Conservation (phyloP, 768 basidiomycete species). For the Clitopilus hobsonii region DNA sequence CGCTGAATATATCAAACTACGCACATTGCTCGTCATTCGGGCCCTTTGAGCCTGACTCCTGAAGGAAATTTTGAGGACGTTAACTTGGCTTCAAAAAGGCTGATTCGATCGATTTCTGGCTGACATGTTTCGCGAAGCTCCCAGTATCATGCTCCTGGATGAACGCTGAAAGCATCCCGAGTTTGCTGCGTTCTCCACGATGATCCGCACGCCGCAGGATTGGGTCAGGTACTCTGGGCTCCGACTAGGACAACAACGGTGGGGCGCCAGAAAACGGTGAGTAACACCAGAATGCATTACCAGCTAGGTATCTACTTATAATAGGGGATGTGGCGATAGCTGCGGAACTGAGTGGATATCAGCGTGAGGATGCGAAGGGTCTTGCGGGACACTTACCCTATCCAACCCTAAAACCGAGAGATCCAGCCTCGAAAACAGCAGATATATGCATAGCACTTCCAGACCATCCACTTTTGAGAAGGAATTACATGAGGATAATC, state of each 20-base stretch:
- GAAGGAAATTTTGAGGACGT: not conserved
- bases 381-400: not conserved
- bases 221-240: not conserved
- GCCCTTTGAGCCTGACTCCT: too few species aligned
- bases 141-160: too few species aligned
- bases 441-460: not conserved
- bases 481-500: too few species aligned
- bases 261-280: not conserved
- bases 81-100: too few species aligned
- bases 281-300: not conserved
- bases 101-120: not conserved
- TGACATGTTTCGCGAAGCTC: too few species aligned
- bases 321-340: too few species aligned
- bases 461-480: too few species aligned
- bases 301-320: too few species aligned
- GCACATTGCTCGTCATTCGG: not conserved
- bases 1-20: not conserved
- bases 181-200: not conserved
- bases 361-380: not conserved
- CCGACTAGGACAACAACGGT: not conserved
- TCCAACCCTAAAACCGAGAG: not conserved
- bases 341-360: too few species aligned
- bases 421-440: not conserved
- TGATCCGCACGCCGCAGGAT: not conserved
- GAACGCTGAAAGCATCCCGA: too few species aligned